These are phyloP conservation scores for Epichloe glyceriae DNA, from an alignment of 2,329 filamentous ascomycete species.

Conservation along the genomic window DNA sequence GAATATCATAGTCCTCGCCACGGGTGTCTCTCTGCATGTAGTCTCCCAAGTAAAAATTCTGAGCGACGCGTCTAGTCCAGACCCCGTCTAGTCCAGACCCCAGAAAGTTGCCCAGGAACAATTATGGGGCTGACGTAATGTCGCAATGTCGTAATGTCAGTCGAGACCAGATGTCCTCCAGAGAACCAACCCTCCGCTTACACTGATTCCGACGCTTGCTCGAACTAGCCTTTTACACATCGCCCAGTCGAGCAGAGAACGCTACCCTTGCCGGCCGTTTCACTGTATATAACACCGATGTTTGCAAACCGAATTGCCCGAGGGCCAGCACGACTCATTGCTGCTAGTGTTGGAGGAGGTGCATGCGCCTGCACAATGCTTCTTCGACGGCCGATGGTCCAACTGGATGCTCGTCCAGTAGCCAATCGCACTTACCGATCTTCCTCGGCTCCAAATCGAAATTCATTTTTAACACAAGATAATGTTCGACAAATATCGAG, in stretches of 20 bases:
- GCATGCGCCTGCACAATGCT: conserved; percentile 15
- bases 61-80: neutral
- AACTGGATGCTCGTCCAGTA: conserved; percentile 16
- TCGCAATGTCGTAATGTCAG: neutral
- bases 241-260: neutral
- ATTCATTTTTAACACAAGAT: conserved; percentile 13
- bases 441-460: neutral
- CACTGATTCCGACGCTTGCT: neutral
- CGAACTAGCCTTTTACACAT: too few relatives aligned
- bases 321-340: conserved; percentile 10
- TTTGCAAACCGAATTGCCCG: neutral
- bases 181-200: neutral
- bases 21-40: too few relatives aligned
- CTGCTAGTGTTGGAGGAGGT: conserved; percentile 15
- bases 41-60: neutral
- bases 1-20: too few relatives aligned
- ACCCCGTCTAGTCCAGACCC: neutral
- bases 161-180: too few relatives aligned
- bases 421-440: neutral
- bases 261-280: neutral
- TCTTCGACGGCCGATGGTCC: conserved; percentile 13
- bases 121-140: neutral
- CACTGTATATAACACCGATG: neutral
- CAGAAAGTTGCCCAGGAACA: neutral
- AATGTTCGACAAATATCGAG: conserved; percentile 37